Conservation (phyloP, 2,329 filamentous ascomycete species). For the Pyrenophora graminea region DNA sequence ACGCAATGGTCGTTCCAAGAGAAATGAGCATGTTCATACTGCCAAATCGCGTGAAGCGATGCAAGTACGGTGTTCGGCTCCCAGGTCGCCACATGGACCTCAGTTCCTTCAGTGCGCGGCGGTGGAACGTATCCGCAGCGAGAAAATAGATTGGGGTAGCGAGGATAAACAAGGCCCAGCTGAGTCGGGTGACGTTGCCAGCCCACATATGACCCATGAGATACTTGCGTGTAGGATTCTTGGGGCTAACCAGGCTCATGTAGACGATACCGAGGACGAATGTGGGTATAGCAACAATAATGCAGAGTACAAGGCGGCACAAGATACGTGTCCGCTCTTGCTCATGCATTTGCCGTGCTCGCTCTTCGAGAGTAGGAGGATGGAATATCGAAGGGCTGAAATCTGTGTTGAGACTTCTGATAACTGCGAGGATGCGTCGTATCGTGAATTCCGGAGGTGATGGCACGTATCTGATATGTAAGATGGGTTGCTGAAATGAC, state of each 20-base stretch:
- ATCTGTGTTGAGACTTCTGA: slow-evolving; percentile 67
- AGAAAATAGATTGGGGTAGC: slow-evolving; percentile 87
- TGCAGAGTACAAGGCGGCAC: slow-evolving; percentile 70
- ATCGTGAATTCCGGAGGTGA: slow-evolving; percentile 71
- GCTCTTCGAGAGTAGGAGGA: slow-evolving; percentile 80
- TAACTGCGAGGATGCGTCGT: slow-evolving; percentile 70
- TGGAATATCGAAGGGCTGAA: slow-evolving; percentile 75
- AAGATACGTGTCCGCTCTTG: slow-evolving; percentile 72
- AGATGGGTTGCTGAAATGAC: slow-evolving; percentile 62
- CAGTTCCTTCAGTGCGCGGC: slow-evolving; percentile 77
- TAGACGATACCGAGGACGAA: slow-evolving; percentile 88
- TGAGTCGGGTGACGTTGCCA: slow-evolving; percentile 72
- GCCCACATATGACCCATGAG: slow-evolving; percentile 72
- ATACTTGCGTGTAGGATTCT: slow-evolving; percentile 63
- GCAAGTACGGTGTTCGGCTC: slow-evolving; percentile 72
- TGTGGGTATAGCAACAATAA: slow-evolving; percentile 74
- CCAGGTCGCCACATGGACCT: slow-evolving; percentile 74
- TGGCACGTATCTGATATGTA: slow-evolving; percentile 73
- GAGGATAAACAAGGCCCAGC: slow-evolving; percentile 79
- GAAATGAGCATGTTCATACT: slow-evolving; percentile 97
- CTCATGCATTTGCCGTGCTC: slow-evolving; percentile 71
- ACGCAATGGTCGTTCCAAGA: slow-evolving; percentile 84
- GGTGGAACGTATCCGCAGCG: slow-evolving; percentile 83
- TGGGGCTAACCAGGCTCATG: slow-evolving; percentile 75
- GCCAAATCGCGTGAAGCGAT: slow-evolving; percentile 87